Evolutionary conservation across 176 grass and related monocot genomes (phyloP).

Genomic region (Aegilops longissima): DNA sequence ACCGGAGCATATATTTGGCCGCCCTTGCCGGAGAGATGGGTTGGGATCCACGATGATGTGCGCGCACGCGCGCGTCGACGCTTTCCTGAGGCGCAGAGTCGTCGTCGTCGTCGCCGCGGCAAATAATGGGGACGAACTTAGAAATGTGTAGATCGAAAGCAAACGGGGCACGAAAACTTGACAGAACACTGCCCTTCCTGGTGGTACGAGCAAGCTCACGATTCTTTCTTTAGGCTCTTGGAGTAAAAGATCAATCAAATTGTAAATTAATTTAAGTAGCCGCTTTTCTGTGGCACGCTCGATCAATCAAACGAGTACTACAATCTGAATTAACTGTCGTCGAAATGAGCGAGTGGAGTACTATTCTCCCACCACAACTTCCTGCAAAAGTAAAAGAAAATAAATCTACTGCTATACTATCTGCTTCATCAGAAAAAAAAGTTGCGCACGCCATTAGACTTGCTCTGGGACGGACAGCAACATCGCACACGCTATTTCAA

Average conservation of each 20-base stretch:
- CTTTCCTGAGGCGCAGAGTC: conserved; percentile 14
- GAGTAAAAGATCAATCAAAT: conserved; percentile 3
- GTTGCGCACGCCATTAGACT: neutral
- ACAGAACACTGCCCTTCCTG: neutral
- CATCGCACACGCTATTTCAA: neutral
- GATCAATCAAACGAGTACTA: neutral
- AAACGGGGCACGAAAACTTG: neutral
- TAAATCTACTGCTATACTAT: no score
- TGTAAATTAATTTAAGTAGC: conserved; percentile 24
- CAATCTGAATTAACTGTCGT: no score
- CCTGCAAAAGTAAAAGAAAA: no score
- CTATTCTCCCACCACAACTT: no score
- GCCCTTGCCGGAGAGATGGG: conserved; percentile 37
- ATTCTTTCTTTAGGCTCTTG: conserved; percentile 3
- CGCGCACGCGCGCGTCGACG: neutral
- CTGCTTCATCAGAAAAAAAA: neutral
- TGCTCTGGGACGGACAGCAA: neutral
- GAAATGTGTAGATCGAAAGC: neutral
- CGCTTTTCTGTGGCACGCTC: neutral
- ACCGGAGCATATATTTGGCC: conserved; percentile 21
- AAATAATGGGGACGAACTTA: conserved; percentile 12
- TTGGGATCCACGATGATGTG: neutral
- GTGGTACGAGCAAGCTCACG: neutral
- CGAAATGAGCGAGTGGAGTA: no score
- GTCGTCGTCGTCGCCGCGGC: neutral